A percentile compares a stretch with the other conserved stretches of the same genome.
phyloP scores from a whole-genome alignment of 164 flowering plant genomes.

The Paratinospora sagittata region DNA sequence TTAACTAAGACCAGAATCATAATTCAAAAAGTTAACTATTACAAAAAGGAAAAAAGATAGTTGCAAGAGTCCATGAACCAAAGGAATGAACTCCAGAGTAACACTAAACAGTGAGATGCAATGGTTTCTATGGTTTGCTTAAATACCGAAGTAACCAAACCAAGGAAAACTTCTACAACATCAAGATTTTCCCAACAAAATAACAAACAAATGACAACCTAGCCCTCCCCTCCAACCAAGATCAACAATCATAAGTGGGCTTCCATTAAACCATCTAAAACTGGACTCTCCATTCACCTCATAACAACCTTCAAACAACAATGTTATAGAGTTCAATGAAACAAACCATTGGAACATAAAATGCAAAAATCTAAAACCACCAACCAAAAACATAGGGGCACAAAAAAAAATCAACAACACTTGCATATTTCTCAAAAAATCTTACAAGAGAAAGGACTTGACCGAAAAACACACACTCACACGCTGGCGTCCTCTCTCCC shows the following conservation, averaged over 20 bases:
- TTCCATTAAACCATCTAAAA: not conserved
- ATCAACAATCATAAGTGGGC: not conserved
- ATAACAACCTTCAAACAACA: not conserved
- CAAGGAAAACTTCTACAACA: not conserved
- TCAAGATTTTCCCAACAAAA: not conserved
- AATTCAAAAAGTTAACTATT: too few species aligned
- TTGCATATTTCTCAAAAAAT: not conserved
- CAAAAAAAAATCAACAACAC: not conserved
- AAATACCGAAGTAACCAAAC: not conserved
- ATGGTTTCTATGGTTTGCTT: not conserved
- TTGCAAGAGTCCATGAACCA: not conserved
- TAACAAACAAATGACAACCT: not conserved
- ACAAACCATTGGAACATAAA: not conserved
- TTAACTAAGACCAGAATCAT: too few species aligned
- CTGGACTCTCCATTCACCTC: not conserved
- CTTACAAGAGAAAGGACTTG: not conserved
- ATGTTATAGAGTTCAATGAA: not conserved
- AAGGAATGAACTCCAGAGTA: not conserved
- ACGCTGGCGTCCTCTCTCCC: constrained; percentile 84
- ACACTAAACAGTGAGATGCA: not conserved
- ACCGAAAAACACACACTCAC: constrained; percentile 50
- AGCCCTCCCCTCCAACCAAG: not conserved
- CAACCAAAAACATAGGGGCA: not conserved
- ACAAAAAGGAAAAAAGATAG: not conserved
- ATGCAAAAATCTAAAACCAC: not conserved